Base-by-base conservation (phyloP, 805 yeast species). In the Schizosaccharomyces lindneri region DNA sequence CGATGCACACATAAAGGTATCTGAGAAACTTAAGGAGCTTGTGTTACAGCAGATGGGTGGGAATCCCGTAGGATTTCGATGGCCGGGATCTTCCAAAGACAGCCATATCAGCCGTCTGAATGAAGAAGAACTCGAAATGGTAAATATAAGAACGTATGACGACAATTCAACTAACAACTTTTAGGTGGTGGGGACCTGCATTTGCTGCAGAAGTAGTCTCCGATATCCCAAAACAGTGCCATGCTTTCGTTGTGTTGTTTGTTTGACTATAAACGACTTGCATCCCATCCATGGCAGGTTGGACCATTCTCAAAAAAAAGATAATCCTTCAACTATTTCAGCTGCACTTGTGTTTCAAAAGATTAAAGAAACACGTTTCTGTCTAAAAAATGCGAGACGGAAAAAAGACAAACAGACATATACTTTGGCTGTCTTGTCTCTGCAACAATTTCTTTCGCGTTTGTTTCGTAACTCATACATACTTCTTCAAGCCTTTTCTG, bases 261-360 rank as follows among this genome's bases (percentile, higher is more conserved):
- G 95, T 66, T 66, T 61, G 21, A 66, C 69, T 21, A 65, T 66
- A 27, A 67, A 65, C 61, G 70, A 70, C 64, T 60, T 64, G 17
- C 61, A 46, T 36, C 41, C 41, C 9, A 7, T 36, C 41, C 41
- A 36, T 36, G 41, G 41, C 41, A 36, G 11, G 15, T 36, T 36
- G 41, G 41, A 36, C 17, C 41, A 36, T 36, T 17, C 19, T 9
- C 51, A 17, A 46, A 72, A 73, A 21, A 66, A 68, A 0, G 69
- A 76, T 5, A 67, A 86, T 55, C 82, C 82, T 66, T 66, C 69
- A 15, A 82, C 90, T 0, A 87, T 85, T 70, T 63, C 72, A 24
- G 72, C 41, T 3, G 15, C 41, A 9, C 41, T 36, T 13, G 41
- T 36, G 17, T 36, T 36, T 36, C 65, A 59, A 64, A 67, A 5